phyloP scores from a whole-genome alignment of 1,139 yeast species.

The Geotrichum fermentans region DNA sequence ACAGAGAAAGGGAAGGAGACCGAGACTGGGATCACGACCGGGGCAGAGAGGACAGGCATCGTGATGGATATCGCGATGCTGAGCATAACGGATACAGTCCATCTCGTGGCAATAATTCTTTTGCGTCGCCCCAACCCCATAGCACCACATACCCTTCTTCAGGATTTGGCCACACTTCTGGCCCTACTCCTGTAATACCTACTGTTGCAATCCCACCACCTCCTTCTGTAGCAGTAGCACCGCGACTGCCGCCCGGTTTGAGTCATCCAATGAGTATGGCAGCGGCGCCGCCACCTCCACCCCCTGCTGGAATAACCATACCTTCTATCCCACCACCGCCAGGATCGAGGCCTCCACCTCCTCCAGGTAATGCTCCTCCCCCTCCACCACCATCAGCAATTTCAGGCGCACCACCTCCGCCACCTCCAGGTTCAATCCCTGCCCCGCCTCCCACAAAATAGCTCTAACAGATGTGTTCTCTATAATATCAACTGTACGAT shows the following conservation, averaged over 20 bases:
- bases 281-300: constrained; percentile 3
- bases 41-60: constrained; percentile 1
- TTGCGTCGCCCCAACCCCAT: background rate
- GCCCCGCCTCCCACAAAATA: constrained; percentile 21
- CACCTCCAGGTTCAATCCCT: constrained; percentile 17
- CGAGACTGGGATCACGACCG: background rate
- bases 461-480: background rate
- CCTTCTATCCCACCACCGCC: constrained; percentile 19
- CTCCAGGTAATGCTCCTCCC: constrained; percentile 2
- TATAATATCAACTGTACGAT: too few relatives aligned
- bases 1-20: background rate
- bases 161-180: background rate
- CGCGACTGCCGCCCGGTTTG: constrained; percentile 14
- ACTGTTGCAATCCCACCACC: background rate
- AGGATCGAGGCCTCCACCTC: constrained; percentile 12
- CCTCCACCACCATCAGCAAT: constrained; percentile 14
- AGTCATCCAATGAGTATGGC: constrained; percentile 1
- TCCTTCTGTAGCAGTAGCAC: constrained; percentile 11
- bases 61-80: constrained; percentile 1
- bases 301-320: constrained; percentile 15
- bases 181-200: background rate
- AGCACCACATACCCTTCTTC: background rate
- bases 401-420: constrained; percentile 11
- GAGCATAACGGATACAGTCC: background rate
- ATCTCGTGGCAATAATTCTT: background rate